Percentiles rank a stretch among this genome's conserved stretches.
These are phyloP conservation scores for Cenchrus fungigraminus DNA, from an alignment of 176 grass and related monocot species.

Conservation along the genomic window DNA sequence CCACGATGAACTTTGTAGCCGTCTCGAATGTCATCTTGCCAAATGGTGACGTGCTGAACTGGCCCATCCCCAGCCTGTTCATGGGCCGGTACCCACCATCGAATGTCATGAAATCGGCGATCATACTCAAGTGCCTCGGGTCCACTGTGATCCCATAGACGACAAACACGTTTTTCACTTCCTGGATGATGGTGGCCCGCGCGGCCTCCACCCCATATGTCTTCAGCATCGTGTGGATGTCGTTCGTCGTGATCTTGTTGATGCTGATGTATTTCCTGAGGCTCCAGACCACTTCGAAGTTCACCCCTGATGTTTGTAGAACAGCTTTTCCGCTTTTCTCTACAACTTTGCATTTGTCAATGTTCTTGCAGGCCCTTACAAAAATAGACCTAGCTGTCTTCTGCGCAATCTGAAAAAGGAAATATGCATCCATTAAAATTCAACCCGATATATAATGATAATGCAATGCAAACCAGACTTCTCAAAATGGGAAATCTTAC, in stretches of 20 bases:
- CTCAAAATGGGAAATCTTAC: not conserved
- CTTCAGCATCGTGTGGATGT: slow-evolving; percentile 70
- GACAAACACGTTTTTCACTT: slow-evolving; percentile 64
- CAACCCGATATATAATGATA: not conserved
- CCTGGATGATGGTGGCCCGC: slow-evolving; percentile 64
- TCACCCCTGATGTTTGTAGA: slow-evolving; percentile 70
- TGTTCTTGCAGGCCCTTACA: slow-evolving; percentile 63
- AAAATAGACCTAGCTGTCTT: slow-evolving; percentile 63
- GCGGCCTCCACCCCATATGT: slow-evolving; percentile 90
- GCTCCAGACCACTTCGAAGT: slow-evolving; percentile 69
- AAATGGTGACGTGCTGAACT: slow-evolving; percentile 80
- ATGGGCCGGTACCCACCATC: slow-evolving; percentile 78
- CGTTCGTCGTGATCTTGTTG: slow-evolving; percentile 47
- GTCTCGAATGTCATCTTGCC: slow-evolving; percentile 94
- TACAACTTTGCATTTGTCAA: slow-evolving; percentile 47
- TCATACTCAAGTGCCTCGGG: slow-evolving; percentile 71
- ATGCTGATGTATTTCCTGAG: slow-evolving; percentile 54
- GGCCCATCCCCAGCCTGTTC: slow-evolving; percentile 66
- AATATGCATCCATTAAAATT: not conserved
- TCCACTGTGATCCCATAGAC: slow-evolving; percentile 72
- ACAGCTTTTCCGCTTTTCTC: not conserved
- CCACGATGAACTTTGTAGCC: slow-evolving; percentile 78
- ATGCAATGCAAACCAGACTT: not conserved
- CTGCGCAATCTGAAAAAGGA: slow-evolving; percentile 72
- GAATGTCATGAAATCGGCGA: slow-evolving; percentile 92